phyloP scores from a whole-genome alignment of 2,329 filamentous ascomycete species.

The Berkeleyomyces basicola region DNA sequence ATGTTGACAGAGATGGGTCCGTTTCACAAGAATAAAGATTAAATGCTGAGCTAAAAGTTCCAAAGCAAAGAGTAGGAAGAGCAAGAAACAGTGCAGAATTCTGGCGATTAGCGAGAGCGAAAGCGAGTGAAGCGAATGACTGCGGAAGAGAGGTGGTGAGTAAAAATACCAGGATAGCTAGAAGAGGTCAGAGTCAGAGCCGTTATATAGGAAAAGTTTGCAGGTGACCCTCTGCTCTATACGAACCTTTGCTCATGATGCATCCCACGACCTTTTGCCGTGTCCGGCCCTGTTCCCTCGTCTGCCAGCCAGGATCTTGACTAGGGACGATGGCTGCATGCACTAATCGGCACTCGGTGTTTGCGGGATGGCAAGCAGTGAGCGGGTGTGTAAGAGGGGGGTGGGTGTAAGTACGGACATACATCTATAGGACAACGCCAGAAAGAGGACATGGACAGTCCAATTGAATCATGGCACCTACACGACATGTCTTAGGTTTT shows the following conservation, averaged over 20 bases:
- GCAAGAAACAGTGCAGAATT: background rate
- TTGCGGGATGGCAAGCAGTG: background rate
- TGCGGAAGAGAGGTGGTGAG: background rate
- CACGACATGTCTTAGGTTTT: no score
- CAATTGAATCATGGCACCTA: no score
- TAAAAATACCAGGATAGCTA: background rate
- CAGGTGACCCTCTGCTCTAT: background rate
- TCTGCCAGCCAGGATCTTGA: background rate
- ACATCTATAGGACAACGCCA: no score
- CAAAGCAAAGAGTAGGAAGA: background rate
- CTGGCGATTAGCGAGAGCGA: background rate
- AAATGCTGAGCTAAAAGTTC: background rate
- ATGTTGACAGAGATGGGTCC: background rate
- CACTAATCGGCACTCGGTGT: background rate
- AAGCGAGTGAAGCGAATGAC: background rate
- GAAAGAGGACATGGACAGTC: no score
- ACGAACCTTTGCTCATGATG: background rate
- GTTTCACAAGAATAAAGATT: background rate
- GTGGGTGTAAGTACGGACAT: no score
- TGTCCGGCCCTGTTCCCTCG: background rate
- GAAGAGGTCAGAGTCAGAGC: background rate
- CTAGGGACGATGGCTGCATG: background rate
- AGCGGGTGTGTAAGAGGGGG: background rate
- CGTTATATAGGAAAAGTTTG: background rate
- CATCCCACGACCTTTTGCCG: background rate